phyloP scores from a whole-genome alignment of 768 basidiomycete genomes.

The Lactifluus subvellereus region DNA sequence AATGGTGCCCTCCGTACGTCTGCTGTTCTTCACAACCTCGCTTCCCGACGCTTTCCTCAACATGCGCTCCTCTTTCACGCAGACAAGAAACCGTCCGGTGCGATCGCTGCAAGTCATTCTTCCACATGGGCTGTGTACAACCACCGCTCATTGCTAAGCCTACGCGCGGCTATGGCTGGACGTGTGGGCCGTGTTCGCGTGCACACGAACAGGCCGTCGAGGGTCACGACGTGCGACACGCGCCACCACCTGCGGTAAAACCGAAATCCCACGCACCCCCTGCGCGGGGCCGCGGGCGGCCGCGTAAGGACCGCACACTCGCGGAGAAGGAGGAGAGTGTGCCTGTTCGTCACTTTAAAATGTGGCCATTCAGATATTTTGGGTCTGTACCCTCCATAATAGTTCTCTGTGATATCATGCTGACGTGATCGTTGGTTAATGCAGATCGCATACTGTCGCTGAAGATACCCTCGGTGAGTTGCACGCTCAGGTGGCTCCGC shows the following conservation, averaged over 20 bases:
- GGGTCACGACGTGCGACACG: slow-evolving; percentile 57
- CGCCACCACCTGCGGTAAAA: slow-evolving; percentile 44
- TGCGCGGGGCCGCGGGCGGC: slow-evolving; percentile 65
- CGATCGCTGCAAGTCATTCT: slow-evolving; percentile 87
- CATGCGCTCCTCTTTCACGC: slow-evolving; percentile 26
- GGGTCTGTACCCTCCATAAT: slow-evolving; percentile 50
- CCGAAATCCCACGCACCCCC: slow-evolving; percentile 70
- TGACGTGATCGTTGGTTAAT: slow-evolving; percentile 17
- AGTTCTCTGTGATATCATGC: slow-evolving; percentile 1
- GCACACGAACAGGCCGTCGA: slow-evolving; percentile 84
- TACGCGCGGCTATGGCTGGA: slow-evolving; percentile 95
- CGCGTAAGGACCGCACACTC: slow-evolving; percentile 65
- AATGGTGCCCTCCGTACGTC: slow-evolving; percentile 84
- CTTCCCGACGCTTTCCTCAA: slow-evolving; percentile 11
- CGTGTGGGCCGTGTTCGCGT: slow-evolving; percentile 88
- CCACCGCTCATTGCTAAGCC: slow-evolving; percentile 89
- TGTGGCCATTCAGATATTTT: slow-evolving; percentile 96
- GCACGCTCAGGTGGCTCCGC: background rate
- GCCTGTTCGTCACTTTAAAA: slow-evolving; percentile 77
- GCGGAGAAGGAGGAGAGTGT: slow-evolving; percentile 75
- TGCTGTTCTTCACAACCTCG: background rate
- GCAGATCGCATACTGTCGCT: slow-evolving; percentile 82
- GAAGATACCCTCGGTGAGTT: slow-evolving; percentile 81
- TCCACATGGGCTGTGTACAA: slow-evolving; percentile 92
- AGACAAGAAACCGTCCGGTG: slow-evolving; percentile 85